A percentile compares a stretch with the other conserved stretches of the same genome.
Evolutionary conservation across 495 filamentous ascomycete genomes (phyloP).

Genomic region (Penicillium ochrochloron): DNA sequence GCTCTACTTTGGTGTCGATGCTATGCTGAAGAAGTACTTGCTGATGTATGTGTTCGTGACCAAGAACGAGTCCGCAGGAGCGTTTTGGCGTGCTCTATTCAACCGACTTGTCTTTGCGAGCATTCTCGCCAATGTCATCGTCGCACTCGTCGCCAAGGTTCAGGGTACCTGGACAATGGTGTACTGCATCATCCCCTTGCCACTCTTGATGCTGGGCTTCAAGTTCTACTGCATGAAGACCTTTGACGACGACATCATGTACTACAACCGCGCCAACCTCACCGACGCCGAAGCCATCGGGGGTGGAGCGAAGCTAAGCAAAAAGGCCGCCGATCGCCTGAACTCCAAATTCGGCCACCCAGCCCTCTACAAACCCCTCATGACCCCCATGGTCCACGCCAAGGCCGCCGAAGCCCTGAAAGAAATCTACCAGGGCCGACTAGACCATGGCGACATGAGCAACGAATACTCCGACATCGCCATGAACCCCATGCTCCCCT

Average conservation of each 20-base stretch:
- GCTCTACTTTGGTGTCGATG: slow-evolving; percentile 86
- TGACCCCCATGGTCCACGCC: slow-evolving; percentile 95
- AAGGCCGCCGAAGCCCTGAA: slow-evolving; percentile 82
- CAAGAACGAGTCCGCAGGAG: slow-evolving; percentile 94
- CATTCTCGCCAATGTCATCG: slow-evolving; percentile 76
- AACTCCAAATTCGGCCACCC: slow-evolving; percentile 87
- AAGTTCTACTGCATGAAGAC: slow-evolving; percentile 78
- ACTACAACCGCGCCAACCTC: slow-evolving; percentile 67
- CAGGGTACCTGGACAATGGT: slow-evolving; percentile 61
- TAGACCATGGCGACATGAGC: slow-evolving; percentile 63
- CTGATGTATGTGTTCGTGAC: slow-evolving; percentile 94
- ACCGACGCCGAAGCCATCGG: slow-evolving; percentile 61
- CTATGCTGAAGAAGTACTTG: slow-evolving; percentile 92
- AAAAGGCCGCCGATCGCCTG: slow-evolving; percentile 70
- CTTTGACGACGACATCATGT: slow-evolving; percentile 80
- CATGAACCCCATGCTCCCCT: slow-evolving; percentile 80
- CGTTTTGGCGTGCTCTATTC: slow-evolving; percentile 88
- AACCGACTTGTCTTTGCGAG: slow-evolving; percentile 88
- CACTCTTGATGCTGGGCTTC: slow-evolving; percentile 80
- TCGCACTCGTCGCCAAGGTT: slow-evolving; percentile 73
- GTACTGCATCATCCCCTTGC: slow-evolving; percentile 72
- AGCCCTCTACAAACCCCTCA: slow-evolving; percentile 83
- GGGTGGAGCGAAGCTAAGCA: slow-evolving; percentile 46
- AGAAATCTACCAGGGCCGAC: slow-evolving; percentile 78
- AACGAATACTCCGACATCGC: slow-evolving; percentile 74